Evolutionary conservation across 768 basidiomycete genomes (phyloP).

Genomic region (Gymnopilus junonius): DNA sequence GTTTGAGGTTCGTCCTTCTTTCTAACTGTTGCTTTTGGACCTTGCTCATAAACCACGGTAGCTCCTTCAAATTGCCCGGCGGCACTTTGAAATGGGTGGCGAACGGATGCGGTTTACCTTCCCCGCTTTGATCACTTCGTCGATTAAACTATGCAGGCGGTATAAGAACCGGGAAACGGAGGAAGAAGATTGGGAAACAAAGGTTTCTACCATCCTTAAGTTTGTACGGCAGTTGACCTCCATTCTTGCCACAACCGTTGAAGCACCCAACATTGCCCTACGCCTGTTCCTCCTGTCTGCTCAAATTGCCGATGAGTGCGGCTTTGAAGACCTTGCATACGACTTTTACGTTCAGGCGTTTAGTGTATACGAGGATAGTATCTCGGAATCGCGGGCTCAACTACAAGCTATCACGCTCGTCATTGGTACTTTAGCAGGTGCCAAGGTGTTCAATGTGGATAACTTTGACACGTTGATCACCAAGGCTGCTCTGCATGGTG

Average conservation of each 20-base stretch:
- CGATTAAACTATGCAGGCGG: slow-evolving; percentile 90
- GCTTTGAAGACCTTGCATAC: slow-evolving; percentile 94
- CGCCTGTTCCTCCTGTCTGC: slow-evolving; percentile 95
- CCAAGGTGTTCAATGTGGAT: slow-evolving; percentile 90
- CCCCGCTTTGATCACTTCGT: slow-evolving; percentile 92
- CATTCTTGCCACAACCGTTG: slow-evolving; percentile 91
- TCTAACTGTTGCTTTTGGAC: not conserved
- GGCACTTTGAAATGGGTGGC: slow-evolving; percentile 89
- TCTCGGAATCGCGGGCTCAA: slow-evolving; percentile 94
- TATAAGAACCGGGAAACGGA: slow-evolving; percentile 84
- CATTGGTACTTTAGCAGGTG: slow-evolving; percentile 87
- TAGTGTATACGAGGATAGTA: slow-evolving; percentile 96
- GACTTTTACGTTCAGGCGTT: slow-evolving; percentile 98
- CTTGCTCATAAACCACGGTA: slow-evolving; percentile 31
- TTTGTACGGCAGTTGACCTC: slow-evolving; percentile 94
- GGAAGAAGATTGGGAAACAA: slow-evolving; percentile 88
- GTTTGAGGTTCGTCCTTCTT: slow-evolving; percentile 69
- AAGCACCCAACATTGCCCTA: slow-evolving; percentile 90
- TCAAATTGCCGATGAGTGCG: slow-evolving; percentile 93
- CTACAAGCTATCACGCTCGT: slow-evolving; percentile 96
- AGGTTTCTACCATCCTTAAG: slow-evolving; percentile 88
- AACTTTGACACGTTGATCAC: slow-evolving; percentile 98
- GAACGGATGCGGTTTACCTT: slow-evolving; percentile 97
- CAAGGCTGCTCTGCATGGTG: slow-evolving; percentile 97
- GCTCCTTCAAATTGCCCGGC: slow-evolving; percentile 90